Percentiles rank a stretch among this genome's conserved stretches.
These are phyloP conservation scores for Metschnikowia kunwiensis DNA, from an alignment of 805 yeast genomes.

Conservation along the genomic window DNA sequence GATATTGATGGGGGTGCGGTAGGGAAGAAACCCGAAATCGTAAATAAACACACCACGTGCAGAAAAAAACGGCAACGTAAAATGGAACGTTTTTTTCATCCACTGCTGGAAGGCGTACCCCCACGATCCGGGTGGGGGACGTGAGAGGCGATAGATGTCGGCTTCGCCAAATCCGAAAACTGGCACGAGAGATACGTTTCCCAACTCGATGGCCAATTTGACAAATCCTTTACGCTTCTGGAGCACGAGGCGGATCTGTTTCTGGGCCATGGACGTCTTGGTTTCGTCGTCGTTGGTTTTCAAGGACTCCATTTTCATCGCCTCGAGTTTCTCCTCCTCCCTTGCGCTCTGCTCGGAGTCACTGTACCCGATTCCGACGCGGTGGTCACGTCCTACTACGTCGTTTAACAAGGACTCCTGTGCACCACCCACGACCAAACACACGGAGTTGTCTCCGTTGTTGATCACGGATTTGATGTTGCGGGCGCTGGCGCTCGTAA, in stretches of 20 bases:
- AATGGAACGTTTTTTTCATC: constrained; percentile 69
- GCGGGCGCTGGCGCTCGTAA: constrained; percentile 75
- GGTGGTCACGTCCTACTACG: constrained; percentile 32
- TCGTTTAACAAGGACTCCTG: constrained; percentile 70
- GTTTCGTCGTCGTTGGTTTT: constrained; percentile 1
- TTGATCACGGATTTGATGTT: constrained; percentile 65
- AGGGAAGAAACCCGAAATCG: constrained; percentile 89
- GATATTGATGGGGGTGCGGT: constrained; percentile 71
- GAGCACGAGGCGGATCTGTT: constrained; percentile 63
- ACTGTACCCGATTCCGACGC: constrained; percentile 36
- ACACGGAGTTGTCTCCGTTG: constrained; percentile 67
- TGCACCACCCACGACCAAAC: constrained; percentile 95
- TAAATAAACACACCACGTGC: constrained; percentile 92
- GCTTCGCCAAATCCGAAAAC: constrained; percentile 90
- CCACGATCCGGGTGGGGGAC: constrained; percentile 39
- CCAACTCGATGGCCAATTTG: constrained; percentile 75
- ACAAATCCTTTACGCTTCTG: constrained; percentile 84
- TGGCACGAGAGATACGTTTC: constrained; percentile 80
- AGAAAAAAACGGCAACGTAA: constrained; percentile 86
- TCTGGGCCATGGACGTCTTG: constrained; percentile 8
- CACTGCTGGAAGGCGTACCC: constrained; percentile 62
- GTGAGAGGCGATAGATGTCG: constrained; percentile 45
- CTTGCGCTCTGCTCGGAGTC: constrained; percentile 2
- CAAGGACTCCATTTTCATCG: neutral
- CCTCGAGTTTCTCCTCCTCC: constrained; percentile 10